Evolutionary conservation across 805 yeast genomes (phyloP).

Genomic region (Ogataea nakhonphanomensis): DNA sequence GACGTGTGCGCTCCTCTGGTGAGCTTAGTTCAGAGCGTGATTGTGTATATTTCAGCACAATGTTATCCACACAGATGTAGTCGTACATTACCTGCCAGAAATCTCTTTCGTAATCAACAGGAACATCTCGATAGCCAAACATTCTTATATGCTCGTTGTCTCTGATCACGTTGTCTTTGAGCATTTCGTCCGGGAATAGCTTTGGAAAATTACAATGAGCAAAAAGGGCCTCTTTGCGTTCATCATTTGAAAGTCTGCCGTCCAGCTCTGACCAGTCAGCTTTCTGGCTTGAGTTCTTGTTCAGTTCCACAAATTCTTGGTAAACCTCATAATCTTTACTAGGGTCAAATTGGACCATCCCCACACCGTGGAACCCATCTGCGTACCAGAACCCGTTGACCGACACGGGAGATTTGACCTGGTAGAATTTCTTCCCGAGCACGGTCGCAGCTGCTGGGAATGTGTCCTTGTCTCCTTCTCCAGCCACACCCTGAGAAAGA

Average conservation of each 20-base stretch:
- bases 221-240: conserved; percentile 19
- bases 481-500: conserved; percentile 58
- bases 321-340: conserved; percentile 33
- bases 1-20: conserved; percentile 14
- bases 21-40: conserved; percentile 8
- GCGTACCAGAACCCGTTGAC: conserved; percentile 42
- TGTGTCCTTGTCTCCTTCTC: conserved; percentile 85
- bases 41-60: conserved; percentile 17
- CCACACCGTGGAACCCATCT: conserved; percentile 40
- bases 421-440: conserved; percentile 46
- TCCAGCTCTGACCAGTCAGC: conserved; percentile 13
- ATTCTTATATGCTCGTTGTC: conserved; percentile 14
- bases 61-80: conserved; percentile 16
- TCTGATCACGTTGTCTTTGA: conserved; percentile 22
- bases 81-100: conserved; percentile 23
- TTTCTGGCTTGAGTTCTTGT: conserved; percentile 18
- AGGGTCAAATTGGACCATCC: conserved; percentile 50
- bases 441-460: conserved; percentile 66
- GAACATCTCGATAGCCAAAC: conserved; percentile 12
- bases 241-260: conserved; percentile 21
- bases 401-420: conserved; percentile 48
- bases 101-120: conserved; percentile 19
- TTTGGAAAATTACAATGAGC: conserved; percentile 49
- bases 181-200: conserved; percentile 42
- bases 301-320: conserved; percentile 18